Base-by-base conservation (phyloP, 2,329 filamentous ascomycete species). In the Raffaelea ambrosiae region DNA sequence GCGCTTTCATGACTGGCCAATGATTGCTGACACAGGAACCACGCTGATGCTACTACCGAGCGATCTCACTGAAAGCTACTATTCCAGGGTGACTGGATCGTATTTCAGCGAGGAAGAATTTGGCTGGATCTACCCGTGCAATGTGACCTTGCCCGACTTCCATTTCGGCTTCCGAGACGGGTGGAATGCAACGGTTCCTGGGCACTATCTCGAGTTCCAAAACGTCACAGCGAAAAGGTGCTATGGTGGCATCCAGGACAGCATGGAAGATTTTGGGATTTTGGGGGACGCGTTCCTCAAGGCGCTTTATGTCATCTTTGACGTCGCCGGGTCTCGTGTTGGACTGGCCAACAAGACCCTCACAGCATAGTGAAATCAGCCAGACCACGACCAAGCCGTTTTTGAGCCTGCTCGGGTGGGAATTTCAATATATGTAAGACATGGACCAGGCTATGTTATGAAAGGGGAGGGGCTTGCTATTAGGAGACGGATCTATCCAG, bases 211-310 rank as follows among this genome's bases (percentile, higher is more conserved):
- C 21, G 63, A 63, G 40, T 64, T 60, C 44, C 72, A 43, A 68
- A 74, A 79, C 56, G 69, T 77, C 1, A 64, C 73, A 21, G 33
- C 71, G 13, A 65, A 71, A 16, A 70, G 72, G 48, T 93, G 88
- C 72, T 90, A 79, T 62, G 87, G 87, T 48, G 88, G 86, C 43
- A 76, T 94, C 53, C 88, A 93, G 70, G 72, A 67, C 31, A 65
- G 63, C 26, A 63, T 70, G 40, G 63, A 64, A 16, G 59, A 58
- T 21, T 72, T 83, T 53, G 79, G 74, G 48, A 88, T 94, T 59
- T 77, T 90, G 48, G 88, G 88, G 10, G 86, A 90, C 51, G 72
- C 86, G 48, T 87, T 89, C 68, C 73, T 93, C 55, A 93, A 93
- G 77, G 77, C 77, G 48, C 71, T 86, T 53, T 89, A 85, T 60